Percentiles rank a stretch among this genome's conserved stretches.
Evolutionary conservation across 768 basidiomycete genomes (phyloP).

Genomic region (Lyophyllum semitale): DNA sequence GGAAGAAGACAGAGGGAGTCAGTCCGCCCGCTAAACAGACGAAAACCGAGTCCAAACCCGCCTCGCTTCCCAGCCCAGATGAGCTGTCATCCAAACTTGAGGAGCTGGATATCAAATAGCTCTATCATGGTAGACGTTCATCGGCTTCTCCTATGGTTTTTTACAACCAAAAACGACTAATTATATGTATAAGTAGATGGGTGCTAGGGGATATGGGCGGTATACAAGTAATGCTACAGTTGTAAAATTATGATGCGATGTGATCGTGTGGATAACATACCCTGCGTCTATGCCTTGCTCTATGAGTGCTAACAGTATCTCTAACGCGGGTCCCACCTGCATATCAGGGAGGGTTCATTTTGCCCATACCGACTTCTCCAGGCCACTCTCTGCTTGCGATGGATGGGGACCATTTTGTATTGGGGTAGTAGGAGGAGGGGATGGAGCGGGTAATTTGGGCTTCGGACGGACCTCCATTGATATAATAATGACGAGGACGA

Average conservation of each 20-base stretch:
- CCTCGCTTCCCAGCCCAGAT: conserved; percentile 14
- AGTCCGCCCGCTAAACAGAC: conserved; percentile 7
- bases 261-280: conserved; percentile 13
- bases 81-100: conserved; percentile 51
- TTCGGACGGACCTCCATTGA: conserved; percentile 67
- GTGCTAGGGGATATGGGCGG: conserved; percentile 18
- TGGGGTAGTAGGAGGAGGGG: conserved; percentile 11
- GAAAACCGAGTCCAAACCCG: conserved; percentile 4
- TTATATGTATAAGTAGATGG: conserved; percentile 22
- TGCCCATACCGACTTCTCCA: conserved; percentile 26
- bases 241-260: conserved; percentile 45
- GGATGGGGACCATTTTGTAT: conserved; percentile 27
- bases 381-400: conserved; percentile 33
- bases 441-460: conserved; percentile 30
- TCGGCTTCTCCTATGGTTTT: conserved; percentile 7
- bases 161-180: conserved; percentile 15
- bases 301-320: background rate
- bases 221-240: conserved; percentile 35
- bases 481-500: conserved; percentile 69
- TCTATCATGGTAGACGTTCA: background rate
- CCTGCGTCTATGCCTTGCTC: conserved; percentile 1
- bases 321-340: conserved; percentile 1
- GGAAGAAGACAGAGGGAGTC: conserved; percentile 18
- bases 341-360: conserved; percentile 21
- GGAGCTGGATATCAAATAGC: conserved; percentile 57